These are phyloP conservation scores for Flaveria bidentis DNA, from an alignment of 129 eudicot species.

Conservation along the genomic window DNA sequence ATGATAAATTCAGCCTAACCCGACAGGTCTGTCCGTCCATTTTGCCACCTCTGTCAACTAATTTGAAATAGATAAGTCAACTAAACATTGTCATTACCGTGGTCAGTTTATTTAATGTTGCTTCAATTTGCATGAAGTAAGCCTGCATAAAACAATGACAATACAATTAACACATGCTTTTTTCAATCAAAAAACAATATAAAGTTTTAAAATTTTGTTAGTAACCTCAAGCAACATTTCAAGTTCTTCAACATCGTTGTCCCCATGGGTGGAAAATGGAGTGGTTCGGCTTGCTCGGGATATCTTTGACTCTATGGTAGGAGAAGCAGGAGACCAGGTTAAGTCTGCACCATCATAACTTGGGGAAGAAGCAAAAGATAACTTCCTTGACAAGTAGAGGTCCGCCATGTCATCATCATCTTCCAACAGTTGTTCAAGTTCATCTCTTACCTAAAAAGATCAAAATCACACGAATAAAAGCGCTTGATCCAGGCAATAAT, in stretches of 20 bases:
- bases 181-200: slow-evolving; percentile 6
- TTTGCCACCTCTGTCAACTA: neutral
- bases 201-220: slow-evolving; percentile 6
- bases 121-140: slow-evolving; percentile 82
- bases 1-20: slow-evolving; percentile 1
- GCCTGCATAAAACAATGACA: slow-evolving; percentile 45
- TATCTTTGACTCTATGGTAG: slow-evolving; percentile 51
- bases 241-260: slow-evolving; percentile 75
- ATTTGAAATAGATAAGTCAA: slow-evolving; percentile 1
- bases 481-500: neutral
- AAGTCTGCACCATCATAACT: slow-evolving; percentile 36
- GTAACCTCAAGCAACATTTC: slow-evolving; percentile 88
- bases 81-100: slow-evolving; percentile 45
- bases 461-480: neutral
- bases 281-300: slow-evolving; percentile 61
- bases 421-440: slow-evolving; percentile 80
- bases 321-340: slow-evolving; percentile 62
- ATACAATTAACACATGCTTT: neutral
- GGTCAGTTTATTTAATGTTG: slow-evolving; percentile 68
- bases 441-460: slow-evolving; percentile 66
- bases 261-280: slow-evolving; percentile 45
- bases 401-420: slow-evolving; percentile 90
- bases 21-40: neutral
- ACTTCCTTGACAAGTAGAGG: slow-evolving; percentile 70
- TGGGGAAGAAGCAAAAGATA: slow-evolving; percentile 48